phyloP scores from a whole-genome alignment of 805 yeast genomes.

The Nakazawaea sp. region DNA sequence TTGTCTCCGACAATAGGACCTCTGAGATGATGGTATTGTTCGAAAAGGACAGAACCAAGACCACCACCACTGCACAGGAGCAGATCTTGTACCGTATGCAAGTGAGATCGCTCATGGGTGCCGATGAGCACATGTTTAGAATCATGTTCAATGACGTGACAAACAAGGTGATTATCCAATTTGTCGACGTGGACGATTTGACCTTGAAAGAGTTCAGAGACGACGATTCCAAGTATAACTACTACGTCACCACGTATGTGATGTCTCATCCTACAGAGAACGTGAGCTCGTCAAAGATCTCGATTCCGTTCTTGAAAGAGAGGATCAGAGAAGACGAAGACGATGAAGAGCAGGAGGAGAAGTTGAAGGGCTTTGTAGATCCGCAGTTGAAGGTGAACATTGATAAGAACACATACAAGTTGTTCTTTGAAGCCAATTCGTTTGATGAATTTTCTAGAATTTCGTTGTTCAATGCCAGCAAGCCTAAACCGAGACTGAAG shows the following conservation, averaged over 20 bases:
- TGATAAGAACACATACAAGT: conserved; percentile 68
- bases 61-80: conserved; percentile 67
- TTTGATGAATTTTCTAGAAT: conserved; percentile 73
- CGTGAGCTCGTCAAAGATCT: conserved; percentile 67
- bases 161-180: conserved; percentile 61
- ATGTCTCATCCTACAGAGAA: conserved; percentile 98
- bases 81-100: conserved; percentile 89
- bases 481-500: conserved; percentile 19
- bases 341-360: conserved; percentile 34
- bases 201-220: conserved; percentile 68
- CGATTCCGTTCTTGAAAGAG: conserved; percentile 70
- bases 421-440: conserved; percentile 75
- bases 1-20: conserved; percentile 72
- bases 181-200: conserved; percentile 81
- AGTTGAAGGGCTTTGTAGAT: conserved; percentile 53
- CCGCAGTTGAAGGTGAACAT: conserved; percentile 75
- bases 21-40: conserved; percentile 75
- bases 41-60: conserved; percentile 68
- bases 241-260: conserved; percentile 85
- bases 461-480: conserved; percentile 35
- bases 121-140: conserved; percentile 91
- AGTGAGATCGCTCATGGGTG: conserved; percentile 68
- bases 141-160: conserved; percentile 57
- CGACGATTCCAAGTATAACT: conserved; percentile 82
- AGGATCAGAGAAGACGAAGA: conserved; percentile 48